Evolutionary conservation across 1,284 basidiomycete species (phyloP).

Genomic region (Ganoderma sinense): DNA sequence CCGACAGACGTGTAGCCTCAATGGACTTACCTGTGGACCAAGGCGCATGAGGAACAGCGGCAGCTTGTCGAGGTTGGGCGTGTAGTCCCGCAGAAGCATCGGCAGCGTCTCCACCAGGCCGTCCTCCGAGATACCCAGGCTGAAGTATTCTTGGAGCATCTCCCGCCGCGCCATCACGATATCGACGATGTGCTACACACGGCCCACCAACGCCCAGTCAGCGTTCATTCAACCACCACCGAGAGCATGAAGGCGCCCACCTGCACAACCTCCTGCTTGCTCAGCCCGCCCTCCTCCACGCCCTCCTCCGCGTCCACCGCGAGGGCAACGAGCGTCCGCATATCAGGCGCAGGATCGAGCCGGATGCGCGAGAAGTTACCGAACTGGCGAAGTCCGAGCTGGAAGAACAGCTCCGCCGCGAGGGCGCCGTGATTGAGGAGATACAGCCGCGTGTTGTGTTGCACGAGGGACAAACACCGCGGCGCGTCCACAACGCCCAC

Average conservation of each 20-base stretch:
- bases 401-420: conserved; percentile 96
- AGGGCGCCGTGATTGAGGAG: conserved; percentile 87
- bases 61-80: conserved; percentile 85
- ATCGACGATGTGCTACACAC: conserved; percentile 62
- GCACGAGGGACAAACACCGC: conserved; percentile 82
- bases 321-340: conserved; percentile 78
- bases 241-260: conserved; percentile 53
- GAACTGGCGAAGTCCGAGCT: conserved; percentile 92
- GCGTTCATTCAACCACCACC: not conserved
- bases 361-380: conserved; percentile 81
- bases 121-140: conserved; percentile 68
- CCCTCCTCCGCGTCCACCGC: conserved; percentile 81
- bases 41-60: conserved; percentile 88
- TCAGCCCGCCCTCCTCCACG: conserved; percentile 55
- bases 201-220: not conserved
- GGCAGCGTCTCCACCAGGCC: conserved; percentile 83
- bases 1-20: not conserved
- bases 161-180: conserved; percentile 69
- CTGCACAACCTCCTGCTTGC: conserved; percentile 70
- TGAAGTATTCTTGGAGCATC: conserved; percentile 96
- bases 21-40: conserved; percentile 74
- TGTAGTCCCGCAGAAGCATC: conserved; percentile 83
- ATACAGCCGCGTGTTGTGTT: conserved; percentile 90
- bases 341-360: conserved; percentile 83
- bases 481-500: conserved; percentile 91